These are phyloP conservation scores for Sporisorium graminicola DNA, from an alignment of 1,284 basidiomycete genomes.

Conservation along the genomic window DNA sequence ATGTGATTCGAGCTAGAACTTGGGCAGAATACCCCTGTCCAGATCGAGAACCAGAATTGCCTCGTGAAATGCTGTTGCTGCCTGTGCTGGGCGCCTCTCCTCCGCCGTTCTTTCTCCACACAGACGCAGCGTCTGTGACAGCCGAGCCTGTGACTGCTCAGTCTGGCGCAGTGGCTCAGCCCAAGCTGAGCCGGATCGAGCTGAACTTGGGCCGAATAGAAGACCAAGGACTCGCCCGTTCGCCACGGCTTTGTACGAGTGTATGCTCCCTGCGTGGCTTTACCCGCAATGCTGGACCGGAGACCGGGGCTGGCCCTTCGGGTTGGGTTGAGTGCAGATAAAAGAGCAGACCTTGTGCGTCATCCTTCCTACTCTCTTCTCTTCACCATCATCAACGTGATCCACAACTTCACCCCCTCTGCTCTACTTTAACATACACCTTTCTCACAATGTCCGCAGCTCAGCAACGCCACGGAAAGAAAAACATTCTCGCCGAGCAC, in stretches of 20 bases:
- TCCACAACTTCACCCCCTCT: neutral
- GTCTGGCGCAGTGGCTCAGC: too few species aligned
- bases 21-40: neutral
- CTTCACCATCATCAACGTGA: neutral
- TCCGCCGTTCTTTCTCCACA: neutral
- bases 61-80: neutral
- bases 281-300: conserved; percentile 5
- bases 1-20: neutral
- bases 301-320: neutral
- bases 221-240: neutral
- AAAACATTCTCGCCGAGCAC: conserved; percentile 65
- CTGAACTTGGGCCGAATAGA: conserved; percentile 5
- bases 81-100: neutral
- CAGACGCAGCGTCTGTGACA: neutral
- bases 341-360: neutral
- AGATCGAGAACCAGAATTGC: neutral
- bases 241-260: conserved; percentile 1
- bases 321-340: neutral
- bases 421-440: neutral
- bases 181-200: conserved; percentile 17
- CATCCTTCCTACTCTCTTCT: conserved; percentile 1
- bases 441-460: conserved; percentile 35
- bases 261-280: neutral
- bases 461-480: conserved; percentile 58
- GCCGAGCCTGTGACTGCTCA: neutral